Conservation (phyloP, 2,329 filamentous ascomycete genomes). For the Juglanconis sp. region DNA sequence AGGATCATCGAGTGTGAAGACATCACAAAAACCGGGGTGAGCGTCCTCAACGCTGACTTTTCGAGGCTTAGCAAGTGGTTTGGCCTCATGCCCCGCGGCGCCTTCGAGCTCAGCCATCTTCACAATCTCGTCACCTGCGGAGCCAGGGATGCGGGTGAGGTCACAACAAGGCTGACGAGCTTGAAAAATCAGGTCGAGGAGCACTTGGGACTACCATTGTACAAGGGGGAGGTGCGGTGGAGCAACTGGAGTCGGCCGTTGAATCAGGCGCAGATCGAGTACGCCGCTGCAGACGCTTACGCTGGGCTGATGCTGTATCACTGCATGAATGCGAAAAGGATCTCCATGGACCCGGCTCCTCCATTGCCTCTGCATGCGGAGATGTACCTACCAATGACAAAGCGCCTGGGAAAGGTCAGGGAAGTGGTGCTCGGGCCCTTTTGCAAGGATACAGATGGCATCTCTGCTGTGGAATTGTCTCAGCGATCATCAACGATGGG, state of each 20-base stretch:
- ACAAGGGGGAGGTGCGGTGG: slow-evolving; percentile 70
- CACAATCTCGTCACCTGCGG: slow-evolving; percentile 71
- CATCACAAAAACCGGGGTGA: slow-evolving; percentile 74
- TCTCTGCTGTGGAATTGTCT: slow-evolving; percentile 3
- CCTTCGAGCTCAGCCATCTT: slow-evolving; percentile 80
- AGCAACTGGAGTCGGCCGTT: slow-evolving; percentile 72
- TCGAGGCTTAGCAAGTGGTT: slow-evolving; percentile 66
- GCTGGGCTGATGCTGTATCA: slow-evolving; percentile 72
- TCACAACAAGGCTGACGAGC: slow-evolving; percentile 54
- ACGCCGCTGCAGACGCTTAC: slow-evolving; percentile 81
- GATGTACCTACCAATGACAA: slow-evolving; percentile 58
- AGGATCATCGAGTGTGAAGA: slow-evolving; percentile 67
- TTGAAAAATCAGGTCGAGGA: slow-evolving; percentile 69
- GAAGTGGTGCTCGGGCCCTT: neutral
- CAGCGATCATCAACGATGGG: neutral
- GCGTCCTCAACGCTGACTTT: slow-evolving; percentile 63
- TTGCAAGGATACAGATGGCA: neutral
- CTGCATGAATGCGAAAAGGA: slow-evolving; percentile 65
- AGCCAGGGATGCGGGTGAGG: slow-evolving; percentile 48
- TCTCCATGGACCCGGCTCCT: slow-evolving; percentile 64
- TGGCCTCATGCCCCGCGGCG: slow-evolving; percentile 59
- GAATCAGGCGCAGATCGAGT: slow-evolving; percentile 63
- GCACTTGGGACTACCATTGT: slow-evolving; percentile 69
- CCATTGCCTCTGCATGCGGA: slow-evolving; percentile 69
- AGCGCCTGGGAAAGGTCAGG: slow-evolving; percentile 27